Conservation (phyloP, 441 rosid genomes). For the Dalechampia spathulata region DNA sequence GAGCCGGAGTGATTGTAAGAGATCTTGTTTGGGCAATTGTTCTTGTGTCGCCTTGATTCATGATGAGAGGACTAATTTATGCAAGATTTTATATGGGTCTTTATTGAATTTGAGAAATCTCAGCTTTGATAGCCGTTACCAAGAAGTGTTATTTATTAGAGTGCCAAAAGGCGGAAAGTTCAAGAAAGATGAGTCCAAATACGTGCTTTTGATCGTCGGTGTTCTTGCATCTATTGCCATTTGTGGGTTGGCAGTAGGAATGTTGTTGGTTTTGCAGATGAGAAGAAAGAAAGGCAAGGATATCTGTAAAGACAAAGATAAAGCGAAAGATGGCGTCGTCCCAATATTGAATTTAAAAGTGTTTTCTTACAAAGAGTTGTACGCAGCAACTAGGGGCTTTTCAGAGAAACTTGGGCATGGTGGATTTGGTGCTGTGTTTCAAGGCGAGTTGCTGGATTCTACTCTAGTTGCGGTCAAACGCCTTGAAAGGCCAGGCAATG, state of each 20-base stretch:
- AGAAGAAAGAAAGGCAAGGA: slow-evolving; percentile 21
- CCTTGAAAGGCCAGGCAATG: slow-evolving; percentile 71
- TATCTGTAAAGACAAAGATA: slow-evolving; percentile 14
- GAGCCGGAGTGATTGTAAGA: slow-evolving; percentile 42
- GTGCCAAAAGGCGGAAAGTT: slow-evolving; percentile 26
- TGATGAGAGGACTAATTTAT: slow-evolving; percentile 31
- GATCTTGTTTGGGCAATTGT: slow-evolving; percentile 47
- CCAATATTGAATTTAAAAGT: slow-evolving; percentile 57
- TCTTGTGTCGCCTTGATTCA: slow-evolving; percentile 66
- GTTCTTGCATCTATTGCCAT: slow-evolving; percentile 42
- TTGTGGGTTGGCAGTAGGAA: slow-evolving; percentile 28
- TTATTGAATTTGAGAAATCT: slow-evolving; percentile 50
- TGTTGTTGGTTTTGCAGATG: slow-evolving; percentile 31
- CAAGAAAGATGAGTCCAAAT: slow-evolving; percentile 29
- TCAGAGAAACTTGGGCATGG: slow-evolving; percentile 77
- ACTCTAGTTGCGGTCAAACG: slow-evolving; percentile 68
- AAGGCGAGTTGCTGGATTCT: slow-evolving; percentile 58
- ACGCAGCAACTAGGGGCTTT: slow-evolving; percentile 48
- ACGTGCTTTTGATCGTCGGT: slow-evolving; percentile 36
- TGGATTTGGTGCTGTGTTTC: slow-evolving; percentile 79
- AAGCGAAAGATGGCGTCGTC: slow-evolving; percentile 32
- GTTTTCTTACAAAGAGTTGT: slow-evolving; percentile 68
- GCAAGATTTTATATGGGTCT: slow-evolving; percentile 49
- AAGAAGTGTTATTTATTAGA: slow-evolving; percentile 43
- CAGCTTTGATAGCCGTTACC: slow-evolving; percentile 24